Base-by-base conservation (phyloP, 2,329 filamentous ascomycete genomes). In the Calonectria pauciramosa region DNA sequence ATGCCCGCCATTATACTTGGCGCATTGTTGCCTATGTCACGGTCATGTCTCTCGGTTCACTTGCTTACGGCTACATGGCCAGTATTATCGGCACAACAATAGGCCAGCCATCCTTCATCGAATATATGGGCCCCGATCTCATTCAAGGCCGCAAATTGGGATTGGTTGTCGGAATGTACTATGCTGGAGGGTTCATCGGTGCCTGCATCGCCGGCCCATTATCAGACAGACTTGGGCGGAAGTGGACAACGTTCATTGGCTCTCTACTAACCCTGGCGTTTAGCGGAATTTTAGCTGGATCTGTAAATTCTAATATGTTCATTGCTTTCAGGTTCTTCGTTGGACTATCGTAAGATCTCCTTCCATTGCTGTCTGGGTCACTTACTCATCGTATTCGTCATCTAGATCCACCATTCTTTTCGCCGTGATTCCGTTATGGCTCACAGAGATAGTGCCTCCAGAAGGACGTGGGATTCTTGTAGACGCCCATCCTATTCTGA, bases 241-340 rank as follows among this genome's bases (percentile, higher is more conserved):
- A 68, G 26, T 32, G 32, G 65, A 51, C 44, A 4, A 26, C 47
- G 4, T 47, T 51, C 30, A 28, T 68, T n/a, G 65, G 44, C 18
- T 28, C 28, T 11, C 4, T 54, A 30, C 8, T 68, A 4, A 54
- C 47, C 8, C n/a, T 68, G 41, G 18, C 38, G 3, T 68, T 51
- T 41, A 54, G 47, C 11, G 65, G 28, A 4, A 23, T 68, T 52
- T 5, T 52, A 4, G 47, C 65, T 13, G 65, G 38, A 9, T 68
- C 65, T 34, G 65, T 52, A 4, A 51, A 71, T 32, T 32, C 52
- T 7, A 44, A n/a, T 16, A 71, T 71, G 69, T 71, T 71, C 28
- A 71, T 71, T n/a, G 47, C 60, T 7, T 66, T 66, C 26, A 38
- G 69, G 20, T 71, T 71, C 34, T 65, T 65, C 47, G 38, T 47